These are phyloP conservation scores for Plasmodium falciparum DNA, from an alignment of 169 alveolate genomes.

Conservation along the genomic window DNA sequence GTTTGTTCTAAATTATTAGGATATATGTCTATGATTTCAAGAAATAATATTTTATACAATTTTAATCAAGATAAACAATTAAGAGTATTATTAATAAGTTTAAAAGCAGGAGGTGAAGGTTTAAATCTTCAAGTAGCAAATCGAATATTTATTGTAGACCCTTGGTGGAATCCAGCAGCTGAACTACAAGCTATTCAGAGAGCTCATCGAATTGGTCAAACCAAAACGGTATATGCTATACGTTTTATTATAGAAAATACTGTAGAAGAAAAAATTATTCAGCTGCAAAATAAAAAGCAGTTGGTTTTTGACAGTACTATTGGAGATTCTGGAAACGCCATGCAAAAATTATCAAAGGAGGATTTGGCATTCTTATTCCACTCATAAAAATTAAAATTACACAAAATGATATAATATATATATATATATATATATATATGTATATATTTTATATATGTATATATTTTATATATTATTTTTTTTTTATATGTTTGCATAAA, in stretches of 20 bases:
- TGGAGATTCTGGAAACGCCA: slow-evolving; percentile 86
- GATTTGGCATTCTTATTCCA: slow-evolving; percentile 91
- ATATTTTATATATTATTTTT: not conserved
- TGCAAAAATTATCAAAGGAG: slow-evolving; percentile 89
- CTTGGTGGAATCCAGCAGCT: slow-evolving; percentile 99
- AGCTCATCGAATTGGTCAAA: slow-evolving; percentile 97
- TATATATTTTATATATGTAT: not conserved
- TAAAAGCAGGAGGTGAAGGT: slow-evolving; percentile 99
- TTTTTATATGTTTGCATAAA: not conserved
- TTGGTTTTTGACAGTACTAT: slow-evolving; percentile 93
- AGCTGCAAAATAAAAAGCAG: slow-evolving; percentile 93
- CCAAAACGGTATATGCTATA: slow-evolving; percentile 93
- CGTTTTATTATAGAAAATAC: slow-evolving; percentile 95
- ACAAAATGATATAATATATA: not conserved
- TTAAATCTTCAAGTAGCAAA: slow-evolving; percentile 97
- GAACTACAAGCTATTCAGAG: slow-evolving; percentile 98
- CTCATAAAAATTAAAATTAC: slow-evolving; percentile 2
- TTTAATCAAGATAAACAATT: slow-evolving; percentile 88
- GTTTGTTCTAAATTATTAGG: slow-evolving; percentile 88
- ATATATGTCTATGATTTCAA: slow-evolving; percentile 84
- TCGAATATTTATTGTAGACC: slow-evolving; percentile 96
- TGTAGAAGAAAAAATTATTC: slow-evolving; percentile 97
- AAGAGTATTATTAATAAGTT: slow-evolving; percentile 91
- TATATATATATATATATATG: not conserved
- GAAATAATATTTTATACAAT: slow-evolving; percentile 88